phyloP scores from a whole-genome alignment of 331 rosid species.

The Dryas integrifolia region DNA sequence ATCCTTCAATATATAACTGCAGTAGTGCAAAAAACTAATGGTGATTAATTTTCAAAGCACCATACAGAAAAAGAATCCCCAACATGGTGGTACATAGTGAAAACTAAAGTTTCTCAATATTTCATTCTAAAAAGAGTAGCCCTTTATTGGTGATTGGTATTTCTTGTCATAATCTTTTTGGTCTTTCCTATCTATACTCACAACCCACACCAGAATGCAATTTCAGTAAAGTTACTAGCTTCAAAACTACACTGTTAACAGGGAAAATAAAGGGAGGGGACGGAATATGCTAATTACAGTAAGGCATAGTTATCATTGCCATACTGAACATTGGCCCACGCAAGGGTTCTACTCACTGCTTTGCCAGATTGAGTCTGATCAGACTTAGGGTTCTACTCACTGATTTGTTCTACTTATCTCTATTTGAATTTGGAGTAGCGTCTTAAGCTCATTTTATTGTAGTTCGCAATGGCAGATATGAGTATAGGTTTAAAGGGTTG shows the following conservation, averaged over 20 bases:
- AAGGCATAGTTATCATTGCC: not conserved
- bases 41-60: constrained; percentile 5
- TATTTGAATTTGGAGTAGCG: not conserved
- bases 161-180: not conserved
- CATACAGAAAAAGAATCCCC: constrained; percentile 15
- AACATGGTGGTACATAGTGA: not conserved
- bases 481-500: not conserved
- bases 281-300: not conserved
- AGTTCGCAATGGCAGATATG: not conserved
- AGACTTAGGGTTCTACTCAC: constrained; percentile 1
- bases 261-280: not conserved
- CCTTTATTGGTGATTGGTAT: not conserved
- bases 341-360: constrained; percentile 6
- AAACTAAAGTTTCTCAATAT: not conserved
- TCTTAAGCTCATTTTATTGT: not conserved
- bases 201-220: not conserved
- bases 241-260: not conserved
- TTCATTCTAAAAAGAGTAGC: not conserved
- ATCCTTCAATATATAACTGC: constrained; percentile 97
- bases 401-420: constrained; percentile 9
- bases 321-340: not conserved
- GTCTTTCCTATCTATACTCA: not conserved
- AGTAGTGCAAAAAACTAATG: constrained; percentile 26
- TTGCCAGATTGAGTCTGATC: not conserved
- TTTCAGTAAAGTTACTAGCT: constrained; percentile 1